Evolutionary conservation across 2,329 filamentous ascomycete genomes (phyloP).

Genomic region (Talaromyces verruculosus): DNA sequence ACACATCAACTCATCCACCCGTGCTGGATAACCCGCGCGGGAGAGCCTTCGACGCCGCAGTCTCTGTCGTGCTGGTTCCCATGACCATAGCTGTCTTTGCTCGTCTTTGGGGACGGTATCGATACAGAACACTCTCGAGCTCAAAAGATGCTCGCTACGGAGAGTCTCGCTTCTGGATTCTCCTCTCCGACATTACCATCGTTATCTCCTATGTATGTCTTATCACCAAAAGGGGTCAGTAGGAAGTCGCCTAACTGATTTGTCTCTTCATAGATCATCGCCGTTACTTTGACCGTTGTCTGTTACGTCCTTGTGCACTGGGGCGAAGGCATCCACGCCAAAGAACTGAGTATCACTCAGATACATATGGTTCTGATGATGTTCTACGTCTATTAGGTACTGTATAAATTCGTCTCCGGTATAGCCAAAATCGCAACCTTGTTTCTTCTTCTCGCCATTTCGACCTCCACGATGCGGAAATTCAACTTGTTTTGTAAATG

Average conservation of each 20-base stretch:
- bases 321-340: conserved; percentile 11
- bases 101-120: conserved; percentile 13
- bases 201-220: conserved; percentile 5
- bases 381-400: conserved; percentile 13
- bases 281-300: conserved; percentile 10
- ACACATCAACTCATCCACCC: background rate
- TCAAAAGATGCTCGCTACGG: conserved; percentile 4
- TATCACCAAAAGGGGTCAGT: background rate
- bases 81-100: conserved; percentile 10
- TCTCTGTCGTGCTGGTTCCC: conserved; percentile 7
- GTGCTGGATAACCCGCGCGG: conserved; percentile 5
- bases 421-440: conserved; percentile 11
- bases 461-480: background rate
- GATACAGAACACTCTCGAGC: conserved; percentile 9
- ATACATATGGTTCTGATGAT: background rate
- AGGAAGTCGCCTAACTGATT: background rate
- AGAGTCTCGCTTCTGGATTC: conserved; percentile 13
- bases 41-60: background rate
- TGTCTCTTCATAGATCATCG: background rate
- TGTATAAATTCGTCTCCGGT: conserved; percentile 14
- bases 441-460: conserved; percentile 5
- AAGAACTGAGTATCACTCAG: background rate
- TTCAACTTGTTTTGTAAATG: conserved; percentile 11
- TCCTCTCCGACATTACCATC: conserved; percentile 10
- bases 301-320: conserved; percentile 5